A percentile compares a stretch with the other conserved stretches of the same genome.
phyloP scores from a whole-genome alignment of 2,329 filamentous ascomycete species.

The Arthrocladium fulminans region DNA sequence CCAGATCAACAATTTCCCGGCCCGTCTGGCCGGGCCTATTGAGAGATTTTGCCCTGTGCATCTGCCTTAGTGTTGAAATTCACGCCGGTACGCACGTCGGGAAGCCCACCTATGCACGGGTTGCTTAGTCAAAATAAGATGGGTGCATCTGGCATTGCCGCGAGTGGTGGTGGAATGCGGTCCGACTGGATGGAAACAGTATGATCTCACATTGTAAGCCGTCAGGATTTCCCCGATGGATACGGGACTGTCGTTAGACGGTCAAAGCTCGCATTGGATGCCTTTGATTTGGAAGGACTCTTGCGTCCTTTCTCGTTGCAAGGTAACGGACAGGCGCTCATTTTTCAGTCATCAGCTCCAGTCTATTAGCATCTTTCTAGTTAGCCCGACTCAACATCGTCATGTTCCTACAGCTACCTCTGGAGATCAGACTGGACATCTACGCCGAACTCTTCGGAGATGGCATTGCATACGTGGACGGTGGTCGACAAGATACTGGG shows the following conservation, averaged over 20 bases:
- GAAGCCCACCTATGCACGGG: background rate
- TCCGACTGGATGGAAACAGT: background rate
- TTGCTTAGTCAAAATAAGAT: background rate
- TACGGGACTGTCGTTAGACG: background rate
- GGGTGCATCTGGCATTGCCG: background rate
- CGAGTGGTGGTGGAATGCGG: background rate
- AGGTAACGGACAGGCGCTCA: background rate
- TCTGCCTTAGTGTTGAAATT: background rate
- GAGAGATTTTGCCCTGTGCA: background rate
- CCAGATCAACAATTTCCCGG: no score
- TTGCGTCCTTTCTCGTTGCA: background rate
- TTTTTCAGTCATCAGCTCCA: background rate
- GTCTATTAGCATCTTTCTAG: background rate
- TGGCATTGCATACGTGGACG: constrained; percentile 13
- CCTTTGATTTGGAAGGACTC: background rate
- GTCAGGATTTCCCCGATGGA: no score
- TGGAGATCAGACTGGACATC: constrained; percentile 43
- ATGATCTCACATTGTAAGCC: background rate
- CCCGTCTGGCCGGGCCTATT: no score
- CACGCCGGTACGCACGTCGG: background rate
- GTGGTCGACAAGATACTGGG: constrained; percentile 8
- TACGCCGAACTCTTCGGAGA: constrained; percentile 36
- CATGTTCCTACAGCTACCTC: constrained; percentile 42
- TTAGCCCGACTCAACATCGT: background rate
- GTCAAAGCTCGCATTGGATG: background rate